Conservation (phyloP, 805 yeast genomes). For the Limtongia smithiae region DNA sequence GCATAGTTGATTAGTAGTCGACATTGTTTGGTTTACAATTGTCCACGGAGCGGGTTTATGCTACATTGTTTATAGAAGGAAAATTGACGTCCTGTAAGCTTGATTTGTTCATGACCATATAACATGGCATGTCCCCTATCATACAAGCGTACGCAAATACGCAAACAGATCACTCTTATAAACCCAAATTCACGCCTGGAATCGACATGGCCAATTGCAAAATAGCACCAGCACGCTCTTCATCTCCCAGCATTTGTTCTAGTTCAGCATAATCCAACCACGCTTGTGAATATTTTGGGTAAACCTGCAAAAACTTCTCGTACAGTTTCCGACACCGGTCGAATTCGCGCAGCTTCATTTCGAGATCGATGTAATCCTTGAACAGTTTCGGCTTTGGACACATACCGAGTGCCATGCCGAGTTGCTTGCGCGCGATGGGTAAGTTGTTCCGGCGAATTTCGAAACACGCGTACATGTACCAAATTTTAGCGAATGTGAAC, state of each 20-base stretch:
- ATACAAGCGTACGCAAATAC: neutral
- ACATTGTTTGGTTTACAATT: too few relatives aligned
- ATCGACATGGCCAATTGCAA: constrained; percentile 48
- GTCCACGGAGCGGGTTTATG: neutral
- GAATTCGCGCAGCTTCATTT: constrained; percentile 66
- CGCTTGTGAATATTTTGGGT: constrained; percentile 42
- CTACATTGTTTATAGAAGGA: neutral
- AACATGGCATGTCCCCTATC: neutral
- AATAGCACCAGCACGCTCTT: constrained; percentile 62
- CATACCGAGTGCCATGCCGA: constrained; percentile 71
- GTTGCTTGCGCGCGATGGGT: constrained; percentile 55
- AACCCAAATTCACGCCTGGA: constrained; percentile 21
- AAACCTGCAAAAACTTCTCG: constrained; percentile 58
- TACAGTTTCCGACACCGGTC: constrained; percentile 73
- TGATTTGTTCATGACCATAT: too few relatives aligned
- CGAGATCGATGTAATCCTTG: constrained; percentile 63
- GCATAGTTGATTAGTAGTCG: too few relatives aligned
- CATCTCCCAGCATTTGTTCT: constrained; percentile 66
- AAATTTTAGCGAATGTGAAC: constrained; percentile 67
- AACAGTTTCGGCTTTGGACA: constrained; percentile 59
- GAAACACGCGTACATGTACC: constrained; percentile 70
- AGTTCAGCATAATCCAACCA: constrained; percentile 68
- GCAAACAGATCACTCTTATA: neutral
- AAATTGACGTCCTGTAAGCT: neutral
- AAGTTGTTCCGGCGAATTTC: constrained; percentile 60